Conservation (phyloP, 164 flowering plant species). For the Chloranthus sessilifolius region DNA sequence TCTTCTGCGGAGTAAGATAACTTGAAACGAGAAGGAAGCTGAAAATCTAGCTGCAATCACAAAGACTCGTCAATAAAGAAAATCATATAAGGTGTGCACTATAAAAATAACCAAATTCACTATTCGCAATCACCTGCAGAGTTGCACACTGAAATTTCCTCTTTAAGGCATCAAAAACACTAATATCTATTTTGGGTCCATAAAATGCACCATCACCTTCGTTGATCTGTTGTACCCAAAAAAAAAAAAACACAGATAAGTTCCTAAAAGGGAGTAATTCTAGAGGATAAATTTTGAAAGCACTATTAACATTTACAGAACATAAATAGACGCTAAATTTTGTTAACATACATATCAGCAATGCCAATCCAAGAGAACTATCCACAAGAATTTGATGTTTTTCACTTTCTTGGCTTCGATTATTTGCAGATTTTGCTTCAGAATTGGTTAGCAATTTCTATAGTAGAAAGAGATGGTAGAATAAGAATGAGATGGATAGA, state of each 20-base stretch:
- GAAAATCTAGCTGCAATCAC: constrained; percentile 85
- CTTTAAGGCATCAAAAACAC: constrained; percentile 89
- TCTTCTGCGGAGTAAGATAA: constrained; percentile 92
- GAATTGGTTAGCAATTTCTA: too few relatives aligned
- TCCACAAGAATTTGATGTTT: too few relatives aligned
- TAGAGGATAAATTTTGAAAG: not conserved
- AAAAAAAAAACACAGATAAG: not conserved
- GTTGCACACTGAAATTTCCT: constrained; percentile 99
- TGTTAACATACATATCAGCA: too few relatives aligned
- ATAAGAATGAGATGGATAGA: too few relatives aligned
- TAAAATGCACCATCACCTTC: constrained; percentile 99
- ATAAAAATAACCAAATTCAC: not conserved
- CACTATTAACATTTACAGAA: too few relatives aligned
- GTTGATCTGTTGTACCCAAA: constrained; percentile 85
- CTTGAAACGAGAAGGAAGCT: constrained; percentile 84
- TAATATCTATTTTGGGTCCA: constrained; percentile 97
- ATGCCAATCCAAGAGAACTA: too few relatives aligned
- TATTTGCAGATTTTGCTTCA: too few relatives aligned
- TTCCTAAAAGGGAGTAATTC: not conserved
- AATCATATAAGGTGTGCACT: not conserved
- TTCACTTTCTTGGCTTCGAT: too few relatives aligned
- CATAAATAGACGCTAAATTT: too few relatives aligned
- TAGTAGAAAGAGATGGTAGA: too few relatives aligned
- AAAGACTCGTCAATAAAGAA: constrained; percentile 5
- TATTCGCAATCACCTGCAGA: constrained; percentile 55